Conservation (phyloP, 371 early-diverging fungal genomes). For the Syncephalastrum monosporum region DNA sequence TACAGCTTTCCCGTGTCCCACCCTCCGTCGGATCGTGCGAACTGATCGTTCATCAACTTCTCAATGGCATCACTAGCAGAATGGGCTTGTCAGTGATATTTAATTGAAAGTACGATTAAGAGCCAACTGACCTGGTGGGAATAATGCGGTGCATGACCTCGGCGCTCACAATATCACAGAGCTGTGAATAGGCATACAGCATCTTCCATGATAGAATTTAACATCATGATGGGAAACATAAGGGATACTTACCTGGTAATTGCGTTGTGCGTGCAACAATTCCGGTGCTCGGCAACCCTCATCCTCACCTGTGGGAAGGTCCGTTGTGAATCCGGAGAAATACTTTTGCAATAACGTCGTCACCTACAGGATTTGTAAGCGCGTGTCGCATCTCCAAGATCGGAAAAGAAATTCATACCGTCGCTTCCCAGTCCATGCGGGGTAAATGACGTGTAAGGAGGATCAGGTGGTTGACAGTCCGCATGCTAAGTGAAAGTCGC, state of each 20-base stretch:
- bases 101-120: background rate
- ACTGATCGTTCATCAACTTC: constrained; percentile 47
- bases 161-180: constrained; percentile 53
- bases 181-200: constrained; percentile 60
- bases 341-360: constrained; percentile 64
- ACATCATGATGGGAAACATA: background rate
- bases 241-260: constrained; percentile 35
- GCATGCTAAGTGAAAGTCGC: constrained; percentile 52
- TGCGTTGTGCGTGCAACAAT: constrained; percentile 36
- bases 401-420: constrained; percentile 28
- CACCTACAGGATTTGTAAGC: constrained; percentile 32
- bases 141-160: constrained; percentile 58
- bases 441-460: constrained; percentile 46
- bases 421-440: constrained; percentile 57
- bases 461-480: constrained; percentile 55
- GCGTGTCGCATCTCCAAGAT: background rate
- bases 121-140: constrained; percentile 46
- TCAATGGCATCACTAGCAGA: constrained; percentile 58
- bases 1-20: constrained; percentile 26
- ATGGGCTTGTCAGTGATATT: background rate
- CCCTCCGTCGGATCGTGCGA: constrained; percentile 22
- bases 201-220: constrained; percentile 29
- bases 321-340: constrained; percentile 59
- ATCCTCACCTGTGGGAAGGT: constrained; percentile 17
- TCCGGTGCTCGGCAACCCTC: constrained; percentile 14